A percentile compares a stretch with the other conserved stretches of the same genome.
Conservation (phyloP, 2,329 filamentous ascomycete species). For the Colletotrichum incanum region DNA sequence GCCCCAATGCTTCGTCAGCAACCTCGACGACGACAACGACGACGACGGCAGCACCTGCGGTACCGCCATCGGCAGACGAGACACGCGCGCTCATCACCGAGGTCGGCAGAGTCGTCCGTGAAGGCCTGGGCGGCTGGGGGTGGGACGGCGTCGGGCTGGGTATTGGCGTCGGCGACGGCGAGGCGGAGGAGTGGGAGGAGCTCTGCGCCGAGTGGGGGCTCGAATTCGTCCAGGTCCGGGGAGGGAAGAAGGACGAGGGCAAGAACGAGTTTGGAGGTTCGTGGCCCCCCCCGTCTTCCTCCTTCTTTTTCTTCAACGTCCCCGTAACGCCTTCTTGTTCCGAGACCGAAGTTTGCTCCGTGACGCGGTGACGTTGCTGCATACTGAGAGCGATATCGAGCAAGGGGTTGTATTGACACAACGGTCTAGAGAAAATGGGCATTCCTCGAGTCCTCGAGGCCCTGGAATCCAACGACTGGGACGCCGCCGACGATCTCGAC, state of each 20-base stretch:
- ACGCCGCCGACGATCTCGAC: slow-evolving; percentile 50
- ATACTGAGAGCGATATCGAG: no score
- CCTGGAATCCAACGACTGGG: slow-evolving; percentile 77
- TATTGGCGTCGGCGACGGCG: slow-evolving; percentile 66
- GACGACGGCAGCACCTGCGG: neutral
- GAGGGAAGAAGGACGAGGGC: slow-evolving; percentile 53
- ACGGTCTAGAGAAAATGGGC: slow-evolving; percentile 68
- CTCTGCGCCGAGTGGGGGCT: slow-evolving; percentile 70
- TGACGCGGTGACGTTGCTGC: neutral
- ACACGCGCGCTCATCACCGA: slow-evolving; percentile 63
- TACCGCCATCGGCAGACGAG: slow-evolving; percentile 38
- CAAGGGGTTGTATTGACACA: slow-evolving; percentile 43
- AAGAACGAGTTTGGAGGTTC: slow-evolving; percentile 74
- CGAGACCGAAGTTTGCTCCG: neutral
- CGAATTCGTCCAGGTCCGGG: slow-evolving; percentile 74
- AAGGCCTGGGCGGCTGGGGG: slow-evolving; percentile 72
- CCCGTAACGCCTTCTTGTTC: neutral
- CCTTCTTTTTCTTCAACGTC: neutral
- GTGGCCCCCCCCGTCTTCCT: slow-evolving; percentile 44
- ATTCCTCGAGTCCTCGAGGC: slow-evolving; percentile 73
- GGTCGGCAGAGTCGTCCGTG: slow-evolving; percentile 69
- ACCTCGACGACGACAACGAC: neutral
- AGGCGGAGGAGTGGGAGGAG: slow-evolving; percentile 73
- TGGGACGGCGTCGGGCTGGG: slow-evolving; percentile 78
- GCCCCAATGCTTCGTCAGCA: no score